These are phyloP conservation scores for Russula sp. DNA, from an alignment of 768 basidiomycete genomes.

Conservation along the genomic window DNA sequence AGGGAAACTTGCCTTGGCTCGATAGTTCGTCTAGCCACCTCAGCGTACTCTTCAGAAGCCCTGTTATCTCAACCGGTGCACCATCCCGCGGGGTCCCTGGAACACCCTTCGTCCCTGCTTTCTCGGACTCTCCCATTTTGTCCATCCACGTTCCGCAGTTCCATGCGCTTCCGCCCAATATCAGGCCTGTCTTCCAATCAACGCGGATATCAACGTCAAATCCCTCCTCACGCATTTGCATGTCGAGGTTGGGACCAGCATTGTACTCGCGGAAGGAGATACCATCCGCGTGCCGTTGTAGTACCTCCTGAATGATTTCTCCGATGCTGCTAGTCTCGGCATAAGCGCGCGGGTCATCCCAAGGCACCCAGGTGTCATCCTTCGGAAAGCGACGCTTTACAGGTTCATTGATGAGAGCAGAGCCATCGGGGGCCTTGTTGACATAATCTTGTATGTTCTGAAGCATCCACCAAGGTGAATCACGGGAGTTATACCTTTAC, in stretches of 20 bases:
- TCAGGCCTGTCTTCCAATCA: slow-evolving; percentile 94
- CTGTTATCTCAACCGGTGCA: slow-evolving; percentile 93
- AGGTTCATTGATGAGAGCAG: slow-evolving; percentile 70
- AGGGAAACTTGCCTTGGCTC: slow-evolving; percentile 70
- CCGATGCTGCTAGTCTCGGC: slow-evolving; percentile 77
- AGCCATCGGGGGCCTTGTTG: slow-evolving; percentile 76
- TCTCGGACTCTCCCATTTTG: slow-evolving; percentile 93
- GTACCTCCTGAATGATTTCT: slow-evolving; percentile 94
- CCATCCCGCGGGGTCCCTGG: slow-evolving; percentile 98
- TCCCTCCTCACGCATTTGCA: slow-evolving; percentile 91
- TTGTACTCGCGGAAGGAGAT: slow-evolving; percentile 96
- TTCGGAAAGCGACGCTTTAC: slow-evolving; percentile 93
- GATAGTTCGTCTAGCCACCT: slow-evolving; percentile 81
- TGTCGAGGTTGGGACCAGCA: slow-evolving; percentile 94
- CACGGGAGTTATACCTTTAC: slow-evolving; percentile 86
- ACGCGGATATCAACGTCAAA: slow-evolving; percentile 92
- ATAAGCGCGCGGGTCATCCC: slow-evolving; percentile 85
- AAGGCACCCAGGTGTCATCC: slow-evolving; percentile 91
- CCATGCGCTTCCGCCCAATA: slow-evolving; percentile 77
- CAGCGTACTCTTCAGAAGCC: slow-evolving; percentile 87
- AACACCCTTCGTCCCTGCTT: slow-evolving; percentile 89
- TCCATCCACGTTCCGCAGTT: slow-evolving; percentile 99
- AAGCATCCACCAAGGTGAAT: slow-evolving; percentile 99
- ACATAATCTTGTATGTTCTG: slow-evolving; percentile 98
- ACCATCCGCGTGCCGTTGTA: slow-evolving; percentile 90